phyloP scores from a whole-genome alignment of 176 grass and related monocot species.

The Echinochloa phyllopogon region DNA sequence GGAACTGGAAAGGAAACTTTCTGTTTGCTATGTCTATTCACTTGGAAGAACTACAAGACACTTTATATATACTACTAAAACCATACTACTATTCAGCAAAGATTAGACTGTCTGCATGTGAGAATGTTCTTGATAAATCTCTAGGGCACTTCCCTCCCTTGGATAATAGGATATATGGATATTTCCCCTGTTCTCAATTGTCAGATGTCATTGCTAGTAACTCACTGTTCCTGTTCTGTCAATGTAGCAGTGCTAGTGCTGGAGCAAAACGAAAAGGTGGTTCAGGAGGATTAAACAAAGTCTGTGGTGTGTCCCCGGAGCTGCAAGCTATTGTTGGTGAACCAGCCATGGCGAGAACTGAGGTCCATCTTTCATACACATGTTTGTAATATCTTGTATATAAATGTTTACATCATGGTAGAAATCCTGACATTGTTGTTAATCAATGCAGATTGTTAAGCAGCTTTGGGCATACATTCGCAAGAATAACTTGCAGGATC shows the following conservation, averaged over 20 bases:
- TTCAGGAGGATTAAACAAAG: constrained; percentile 92
- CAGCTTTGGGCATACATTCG: constrained; percentile 96
- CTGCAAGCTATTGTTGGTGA: constrained; percentile 94
- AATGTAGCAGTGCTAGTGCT: constrained; percentile 57
- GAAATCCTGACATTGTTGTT: constrained; percentile 14
- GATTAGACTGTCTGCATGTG: background rate
- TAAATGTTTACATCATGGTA: constrained; percentile 27
- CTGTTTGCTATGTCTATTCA: background rate
- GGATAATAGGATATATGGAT: constrained; percentile 11
- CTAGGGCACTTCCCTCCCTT: background rate
- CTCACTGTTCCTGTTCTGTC: constrained; percentile 17
- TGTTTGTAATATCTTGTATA: constrained; percentile 26
- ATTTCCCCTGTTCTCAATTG: constrained; percentile 19
- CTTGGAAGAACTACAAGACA: constrained; percentile 13
- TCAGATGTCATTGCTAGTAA: constrained; percentile 6
- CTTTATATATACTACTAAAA: background rate
- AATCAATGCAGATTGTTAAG: constrained; percentile 75
- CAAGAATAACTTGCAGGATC: constrained; percentile 89
- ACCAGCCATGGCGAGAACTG: constrained; percentile 97
- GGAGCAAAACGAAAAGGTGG: constrained; percentile 89
- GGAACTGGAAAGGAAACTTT: constrained; percentile 6
- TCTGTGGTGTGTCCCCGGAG: constrained; percentile 93
- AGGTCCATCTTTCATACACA: constrained; percentile 55
- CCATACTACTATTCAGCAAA: constrained; percentile 13
- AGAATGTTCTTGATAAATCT: constrained; percentile 34